Evolutionary conservation across 225 moss, liverwort and hornwort species (phyloP).

Genomic region (Straminergon stramineum): DNA sequence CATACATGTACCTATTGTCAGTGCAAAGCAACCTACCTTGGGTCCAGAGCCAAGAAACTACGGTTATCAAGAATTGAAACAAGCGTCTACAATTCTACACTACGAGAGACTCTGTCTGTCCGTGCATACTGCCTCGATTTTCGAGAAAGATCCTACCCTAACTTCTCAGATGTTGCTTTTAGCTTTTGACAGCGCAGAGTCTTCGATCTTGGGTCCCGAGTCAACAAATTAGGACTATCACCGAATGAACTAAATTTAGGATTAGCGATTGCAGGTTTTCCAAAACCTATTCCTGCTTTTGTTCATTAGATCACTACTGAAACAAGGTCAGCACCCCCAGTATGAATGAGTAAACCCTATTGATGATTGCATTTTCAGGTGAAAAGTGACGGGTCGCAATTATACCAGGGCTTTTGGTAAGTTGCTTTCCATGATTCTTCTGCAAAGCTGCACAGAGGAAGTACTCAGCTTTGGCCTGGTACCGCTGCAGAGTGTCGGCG

Average conservation of each 20-base stretch:
- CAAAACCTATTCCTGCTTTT: background rate
- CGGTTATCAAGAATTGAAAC: background rate
- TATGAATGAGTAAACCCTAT: background rate
- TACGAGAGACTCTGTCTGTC: background rate
- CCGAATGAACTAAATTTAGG: too few relatives aligned
- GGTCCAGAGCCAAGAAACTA: background rate
- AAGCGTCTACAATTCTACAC: too few relatives aligned
- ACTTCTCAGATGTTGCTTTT: background rate
- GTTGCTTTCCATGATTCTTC: constrained; percentile 37
- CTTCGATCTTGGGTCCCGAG: background rate
- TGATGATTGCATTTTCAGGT: background rate
- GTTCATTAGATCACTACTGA: background rate
- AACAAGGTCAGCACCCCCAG: background rate
- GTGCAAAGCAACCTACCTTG: background rate
- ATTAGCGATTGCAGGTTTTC: background rate
- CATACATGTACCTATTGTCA: background rate
- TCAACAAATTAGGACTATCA: background rate
- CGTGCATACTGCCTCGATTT: background rate
- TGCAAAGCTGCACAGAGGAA: constrained; percentile 68
- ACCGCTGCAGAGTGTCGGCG: constrained; percentile 34
- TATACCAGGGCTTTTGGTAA: constrained; percentile 40
- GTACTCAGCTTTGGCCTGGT: constrained; percentile 62
- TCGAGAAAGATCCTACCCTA: background rate
- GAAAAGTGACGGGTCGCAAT: background rate
- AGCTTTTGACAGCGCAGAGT: background rate